phyloP scores from a whole-genome alignment of 805 yeast species.

The Ogataea haglerorum region DNA sequence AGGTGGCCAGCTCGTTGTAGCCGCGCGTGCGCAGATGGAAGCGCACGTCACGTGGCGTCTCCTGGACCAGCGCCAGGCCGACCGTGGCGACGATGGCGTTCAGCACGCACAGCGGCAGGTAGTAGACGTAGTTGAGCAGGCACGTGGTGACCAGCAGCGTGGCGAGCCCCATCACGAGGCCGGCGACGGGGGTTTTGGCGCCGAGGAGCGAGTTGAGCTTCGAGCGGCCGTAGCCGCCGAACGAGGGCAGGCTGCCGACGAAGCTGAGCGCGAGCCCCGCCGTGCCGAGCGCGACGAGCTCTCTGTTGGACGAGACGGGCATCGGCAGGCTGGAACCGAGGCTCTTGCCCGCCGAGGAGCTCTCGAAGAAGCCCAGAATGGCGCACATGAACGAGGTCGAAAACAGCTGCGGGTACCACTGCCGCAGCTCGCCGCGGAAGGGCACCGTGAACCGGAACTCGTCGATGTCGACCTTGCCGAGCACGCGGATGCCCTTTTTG shows the following conservation, averaged over 20 bases:
- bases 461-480: constrained; percentile 63
- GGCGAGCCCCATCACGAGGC: constrained; percentile 73
- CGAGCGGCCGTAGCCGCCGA: constrained; percentile 95
- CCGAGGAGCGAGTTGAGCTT: constrained; percentile 86
- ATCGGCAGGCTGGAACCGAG: constrained; percentile 69
- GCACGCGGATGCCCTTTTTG: constrained; percentile 54
- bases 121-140: constrained; percentile 61
- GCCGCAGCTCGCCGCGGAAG: constrained; percentile 42
- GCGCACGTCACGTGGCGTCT: constrained; percentile 71
- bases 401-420: constrained; percentile 52
- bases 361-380: constrained; percentile 85
- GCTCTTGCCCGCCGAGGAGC: constrained; percentile 88
- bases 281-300: constrained; percentile 82
- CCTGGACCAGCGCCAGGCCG: constrained; percentile 74
- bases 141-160: constrained; percentile 64
- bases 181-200: constrained; percentile 82
- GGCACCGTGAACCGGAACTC: constrained; percentile 57
- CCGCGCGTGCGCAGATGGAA: constrained; percentile 77
- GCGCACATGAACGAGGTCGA: constrained; percentile 77
- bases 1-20: constrained; percentile 69
- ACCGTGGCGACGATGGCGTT: constrained; percentile 78
- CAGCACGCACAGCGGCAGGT: constrained; percentile 73
- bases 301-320: constrained; percentile 82
- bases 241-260: constrained; percentile 76
- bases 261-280: constrained; percentile 61